These are phyloP conservation scores for Aspergillus fischeri DNA, from an alignment of 2,329 filamentous ascomycete species.

Conservation along the genomic window DNA sequence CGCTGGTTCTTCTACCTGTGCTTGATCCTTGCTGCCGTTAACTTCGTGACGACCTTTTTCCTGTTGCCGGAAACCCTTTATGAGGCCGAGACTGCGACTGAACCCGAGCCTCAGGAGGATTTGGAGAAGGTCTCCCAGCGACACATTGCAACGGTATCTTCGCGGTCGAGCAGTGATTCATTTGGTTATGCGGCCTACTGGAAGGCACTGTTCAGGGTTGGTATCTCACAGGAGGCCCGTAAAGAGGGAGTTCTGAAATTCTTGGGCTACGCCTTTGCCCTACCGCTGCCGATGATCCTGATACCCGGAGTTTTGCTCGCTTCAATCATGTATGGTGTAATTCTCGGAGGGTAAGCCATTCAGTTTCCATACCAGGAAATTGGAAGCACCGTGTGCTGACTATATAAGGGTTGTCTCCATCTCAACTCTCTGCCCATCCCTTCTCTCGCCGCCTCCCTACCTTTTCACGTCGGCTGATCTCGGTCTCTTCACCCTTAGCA, in stretches of 20 bases:
- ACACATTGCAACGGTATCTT: slow-evolving; percentile 16
- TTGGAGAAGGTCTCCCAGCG: slow-evolving; percentile 14
- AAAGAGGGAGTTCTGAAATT: slow-evolving; percentile 15
- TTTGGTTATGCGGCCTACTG: slow-evolving; percentile 23
- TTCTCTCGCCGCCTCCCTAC: slow-evolving; percentile 31
- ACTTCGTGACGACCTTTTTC: slow-evolving; percentile 29
- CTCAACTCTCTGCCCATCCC: slow-evolving; percentile 23
- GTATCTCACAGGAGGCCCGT: slow-evolving; percentile 17
- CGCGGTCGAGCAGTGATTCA: neutral
- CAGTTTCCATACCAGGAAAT: neutral
- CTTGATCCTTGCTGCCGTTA: slow-evolving; percentile 27
- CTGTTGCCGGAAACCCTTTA: slow-evolving; percentile 35
- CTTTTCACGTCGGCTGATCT: slow-evolving; percentile 24
- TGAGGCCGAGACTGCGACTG: slow-evolving; percentile 14
- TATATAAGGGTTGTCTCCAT: slow-evolving; percentile 19
- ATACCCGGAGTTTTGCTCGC: slow-evolving; percentile 23
- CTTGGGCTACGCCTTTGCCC: slow-evolving; percentile 15
- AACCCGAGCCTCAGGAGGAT: slow-evolving; percentile 17
- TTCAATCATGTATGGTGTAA: slow-evolving; percentile 24
- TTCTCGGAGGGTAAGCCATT: slow-evolving; percentile 22
- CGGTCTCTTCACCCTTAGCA: slow-evolving; percentile 27
- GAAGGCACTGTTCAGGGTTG: slow-evolving; percentile 25
- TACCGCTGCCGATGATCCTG: slow-evolving; percentile 22
- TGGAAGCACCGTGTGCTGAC: neutral
- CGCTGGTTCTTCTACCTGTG: slow-evolving; percentile 37